These are phyloP conservation scores for Millerozyma miso DNA, from an alignment of 805 yeast species.

Conservation along the genomic window DNA sequence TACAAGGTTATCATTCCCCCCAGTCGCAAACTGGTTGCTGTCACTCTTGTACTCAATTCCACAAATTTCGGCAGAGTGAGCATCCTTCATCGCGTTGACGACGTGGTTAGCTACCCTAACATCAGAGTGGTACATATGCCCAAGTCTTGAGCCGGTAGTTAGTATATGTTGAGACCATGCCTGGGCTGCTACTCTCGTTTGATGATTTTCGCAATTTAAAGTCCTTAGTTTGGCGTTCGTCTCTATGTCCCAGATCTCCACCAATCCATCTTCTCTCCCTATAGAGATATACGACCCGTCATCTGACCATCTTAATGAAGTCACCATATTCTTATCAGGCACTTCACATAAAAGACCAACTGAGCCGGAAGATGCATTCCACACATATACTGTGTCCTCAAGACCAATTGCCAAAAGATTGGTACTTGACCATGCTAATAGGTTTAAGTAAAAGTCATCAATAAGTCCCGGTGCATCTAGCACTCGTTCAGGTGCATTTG, in stretches of 20 bases:
- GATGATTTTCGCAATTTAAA: conserved; percentile 60
- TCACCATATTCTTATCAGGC: conserved; percentile 44
- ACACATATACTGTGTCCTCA: conserved; percentile 76
- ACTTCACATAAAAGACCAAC: conserved; percentile 65
- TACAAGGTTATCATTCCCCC: conserved; percentile 92
- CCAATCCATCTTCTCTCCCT: conserved; percentile 76
- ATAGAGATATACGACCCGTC: conserved; percentile 84
- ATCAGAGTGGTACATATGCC: conserved; percentile 82
- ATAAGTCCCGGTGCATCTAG: conserved; percentile 93
- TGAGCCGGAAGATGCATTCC: conserved; percentile 84
- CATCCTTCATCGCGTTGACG: conserved; percentile 44
- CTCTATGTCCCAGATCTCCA: conserved; percentile 94
- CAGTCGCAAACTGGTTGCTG: conserved; percentile 82
- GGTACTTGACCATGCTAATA: conserved; percentile 81
- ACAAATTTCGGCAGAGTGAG: conserved; percentile 86
- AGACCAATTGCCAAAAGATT: conserved; percentile 86
- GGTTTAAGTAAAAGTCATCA: conserved; percentile 87
- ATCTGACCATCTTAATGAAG: conserved; percentile 85
- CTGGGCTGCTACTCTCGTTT: conserved; percentile 74
- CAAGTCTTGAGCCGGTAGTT: conserved; percentile 84
- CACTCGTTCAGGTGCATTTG: conserved; percentile 87
- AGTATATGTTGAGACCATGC: conserved; percentile 80
- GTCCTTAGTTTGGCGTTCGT: conserved; percentile 70
- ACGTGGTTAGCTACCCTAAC: conserved; percentile 81
- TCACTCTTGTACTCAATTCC: conserved; percentile 84